Conservation (phyloP, 768 basidiomycete species). For the Boletus rubescentipes region DNA sequence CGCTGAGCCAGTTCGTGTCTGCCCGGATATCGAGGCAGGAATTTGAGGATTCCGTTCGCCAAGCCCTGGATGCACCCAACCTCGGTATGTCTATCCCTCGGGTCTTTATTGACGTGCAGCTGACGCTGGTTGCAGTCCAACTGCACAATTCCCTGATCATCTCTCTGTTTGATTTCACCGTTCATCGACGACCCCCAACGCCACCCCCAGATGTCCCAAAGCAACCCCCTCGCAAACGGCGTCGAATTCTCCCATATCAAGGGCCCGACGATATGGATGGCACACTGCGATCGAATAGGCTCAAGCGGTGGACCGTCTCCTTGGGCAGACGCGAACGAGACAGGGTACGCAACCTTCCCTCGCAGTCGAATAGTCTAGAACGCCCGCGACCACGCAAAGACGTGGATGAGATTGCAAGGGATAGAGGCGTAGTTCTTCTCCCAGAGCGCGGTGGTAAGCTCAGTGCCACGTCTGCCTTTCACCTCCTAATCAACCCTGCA, state of each 20-base stretch:
- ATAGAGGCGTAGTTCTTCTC: constrained; percentile 65
- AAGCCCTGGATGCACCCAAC: constrained; percentile 57
- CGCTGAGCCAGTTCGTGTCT: constrained; percentile 65
- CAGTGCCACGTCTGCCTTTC: background rate
- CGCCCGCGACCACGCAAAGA: constrained; percentile 46
- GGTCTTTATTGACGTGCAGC: background rate
- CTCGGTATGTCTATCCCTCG: constrained; percentile 37
- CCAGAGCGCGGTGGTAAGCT: constrained; percentile 61
- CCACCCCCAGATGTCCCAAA: constrained; percentile 64
- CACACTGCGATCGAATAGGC: constrained; percentile 56
- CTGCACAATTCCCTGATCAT: constrained; percentile 84
- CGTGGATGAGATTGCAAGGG: constrained; percentile 66
- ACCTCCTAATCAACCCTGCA: background rate
- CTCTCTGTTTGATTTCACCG: constrained; percentile 77
- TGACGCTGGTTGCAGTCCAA: constrained; percentile 50
- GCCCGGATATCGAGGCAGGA: constrained; percentile 70
- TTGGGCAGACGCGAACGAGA: constrained; percentile 76
- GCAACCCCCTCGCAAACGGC: constrained; percentile 63
- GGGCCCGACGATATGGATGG: constrained; percentile 59
- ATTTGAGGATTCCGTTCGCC: constrained; percentile 70
- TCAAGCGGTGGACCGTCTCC: constrained; percentile 75
- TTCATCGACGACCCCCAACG: constrained; percentile 64
- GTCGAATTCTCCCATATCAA: constrained; percentile 69
- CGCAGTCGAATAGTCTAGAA: constrained; percentile 45
- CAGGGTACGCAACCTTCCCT: constrained; percentile 53